Base-by-base conservation (phyloP, 2,329 filamentous ascomycete genomes). In the Fusarium sp. region DNA sequence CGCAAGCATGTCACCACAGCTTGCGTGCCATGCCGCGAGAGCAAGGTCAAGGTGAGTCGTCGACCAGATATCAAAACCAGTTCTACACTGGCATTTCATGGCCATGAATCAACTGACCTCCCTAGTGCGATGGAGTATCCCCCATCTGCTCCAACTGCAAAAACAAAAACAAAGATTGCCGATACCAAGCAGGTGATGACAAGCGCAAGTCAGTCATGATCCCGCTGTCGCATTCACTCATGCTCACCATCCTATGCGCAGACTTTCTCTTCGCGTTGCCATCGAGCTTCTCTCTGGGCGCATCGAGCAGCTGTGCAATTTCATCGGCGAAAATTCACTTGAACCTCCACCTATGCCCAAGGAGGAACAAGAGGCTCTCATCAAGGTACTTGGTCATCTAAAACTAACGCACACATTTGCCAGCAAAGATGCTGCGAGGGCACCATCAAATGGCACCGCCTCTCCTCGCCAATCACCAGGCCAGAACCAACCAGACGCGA, bases 1-100 rank as follows among this genome's bases (percentile, higher is more conserved):
- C 67, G 83, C 60, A 84, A 83, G 70, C 83, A 85, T 71, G 82
- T 84, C 72, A 85, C 83, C 2, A 85, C 83, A 2, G 83, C 83
- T 11, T 85, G 83, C 64, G 83, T 84, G 33, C 81, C 82, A 27
- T 85, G 83, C 67, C 81, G 83, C 27, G 83, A 85, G 73, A 85
- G 83, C 70, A 85, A 85, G 58, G 82, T 85, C 69, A 81, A 83
- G 73, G 83, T 84, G 78, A 66, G 79, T 44, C 40, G 2, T 4
- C 20, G 1, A 4, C 7, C 7, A n/a, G 6, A 12, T 29, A 51
- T 51, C 27, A 31, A 11, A 33, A 1, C 8, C 27, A 16, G 8
- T 17, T n/a, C 10, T 10, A 44, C 36, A 10, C 16, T 24, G 9
- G n/a, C 10, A 16, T 16, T 7, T 49, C n/a, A 9, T 29, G 12